A percentile compares a stretch with the other conserved stretches of the same genome.
These are phyloP conservation scores for Neoboletus brunneissimus DNA, from an alignment of 768 basidiomycete genomes.

Conservation along the genomic window DNA sequence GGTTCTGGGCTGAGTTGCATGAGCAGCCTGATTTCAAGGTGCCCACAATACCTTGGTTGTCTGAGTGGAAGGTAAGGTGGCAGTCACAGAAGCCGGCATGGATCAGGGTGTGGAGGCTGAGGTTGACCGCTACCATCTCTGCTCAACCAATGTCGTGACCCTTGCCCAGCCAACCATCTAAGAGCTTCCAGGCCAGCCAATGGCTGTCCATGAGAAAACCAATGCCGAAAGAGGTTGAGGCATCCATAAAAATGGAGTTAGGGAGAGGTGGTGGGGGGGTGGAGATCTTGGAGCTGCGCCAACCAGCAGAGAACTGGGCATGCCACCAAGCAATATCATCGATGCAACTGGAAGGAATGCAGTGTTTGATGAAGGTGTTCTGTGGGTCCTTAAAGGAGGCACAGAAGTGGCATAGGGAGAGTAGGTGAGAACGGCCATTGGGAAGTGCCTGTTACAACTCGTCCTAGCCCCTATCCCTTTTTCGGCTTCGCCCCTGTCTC, in stretches of 20 bases:
- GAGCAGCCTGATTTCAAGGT: conserved; percentile 1
- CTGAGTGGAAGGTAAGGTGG: conserved; percentile 35
- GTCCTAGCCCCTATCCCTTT: too few species aligned
- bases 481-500: too few species aligned
- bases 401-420: not conserved
- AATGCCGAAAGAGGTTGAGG: not conserved
- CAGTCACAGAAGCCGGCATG: conserved; percentile 17
- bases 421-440: not conserved
- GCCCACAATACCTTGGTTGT: conserved; percentile 40
- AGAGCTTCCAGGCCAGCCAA: too few species aligned
- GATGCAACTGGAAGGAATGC: not conserved
- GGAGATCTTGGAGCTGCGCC: not conserved
- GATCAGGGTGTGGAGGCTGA: not conserved
- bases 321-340: not conserved
- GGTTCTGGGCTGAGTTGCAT: not conserved
- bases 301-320: rapidly evolving
- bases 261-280: not conserved
- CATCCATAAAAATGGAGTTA: not conserved
- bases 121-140: not conserved
- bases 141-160: not conserved
- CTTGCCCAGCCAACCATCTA: too few species aligned
- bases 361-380: not conserved
- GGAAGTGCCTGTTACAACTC: too few species aligned
- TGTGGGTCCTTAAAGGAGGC: not conserved
- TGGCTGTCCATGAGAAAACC: conserved; percentile 31